These are phyloP conservation scores for Citrullus mucosospermus DNA, from an alignment of 306 rosid genomes.

Conservation along the genomic window DNA sequence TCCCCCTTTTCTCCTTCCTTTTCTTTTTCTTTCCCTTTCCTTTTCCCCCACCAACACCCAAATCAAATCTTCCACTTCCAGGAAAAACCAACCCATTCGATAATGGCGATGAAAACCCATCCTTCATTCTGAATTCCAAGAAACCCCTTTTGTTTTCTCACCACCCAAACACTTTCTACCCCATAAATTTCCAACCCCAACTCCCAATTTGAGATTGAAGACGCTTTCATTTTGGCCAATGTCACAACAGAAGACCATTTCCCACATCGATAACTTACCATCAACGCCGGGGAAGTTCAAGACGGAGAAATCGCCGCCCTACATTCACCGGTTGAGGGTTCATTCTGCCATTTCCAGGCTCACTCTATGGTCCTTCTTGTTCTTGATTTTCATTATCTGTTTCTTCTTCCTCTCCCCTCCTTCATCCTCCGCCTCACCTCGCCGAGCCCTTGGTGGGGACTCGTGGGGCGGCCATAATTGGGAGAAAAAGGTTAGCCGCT, in stretches of 20 bases:
- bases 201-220: not conserved
- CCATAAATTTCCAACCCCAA: not conserved
- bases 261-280: conserved; percentile 47
- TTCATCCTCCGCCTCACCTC: conserved; percentile 18
- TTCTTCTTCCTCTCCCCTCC: conserved; percentile 30
- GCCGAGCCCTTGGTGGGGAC: conserved; percentile 30
- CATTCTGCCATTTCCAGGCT: conserved; percentile 37
- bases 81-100: not conserved
- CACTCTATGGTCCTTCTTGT: conserved; percentile 46
- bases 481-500: conserved; percentile 63
- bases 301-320: conserved; percentile 45
- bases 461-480: conserved; percentile 72
- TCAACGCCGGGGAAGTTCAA: conserved; percentile 76
- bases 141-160: conserved; percentile 6
- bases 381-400: conserved; percentile 33
- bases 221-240: conserved; percentile 16
- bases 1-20: not conserved
- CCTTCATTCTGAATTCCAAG: not conserved
- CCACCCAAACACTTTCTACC: conserved; percentile 2
- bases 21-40: not conserved
- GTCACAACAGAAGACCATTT: conserved; percentile 35
- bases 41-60: conserved; percentile 4
- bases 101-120: not conserved
- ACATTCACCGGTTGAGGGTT: conserved; percentile 43
- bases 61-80: not conserved